These are phyloP conservation scores for Hyaloscypha variabilis DNA, from an alignment of 495 filamentous ascomycete species.

Conservation along the genomic window DNA sequence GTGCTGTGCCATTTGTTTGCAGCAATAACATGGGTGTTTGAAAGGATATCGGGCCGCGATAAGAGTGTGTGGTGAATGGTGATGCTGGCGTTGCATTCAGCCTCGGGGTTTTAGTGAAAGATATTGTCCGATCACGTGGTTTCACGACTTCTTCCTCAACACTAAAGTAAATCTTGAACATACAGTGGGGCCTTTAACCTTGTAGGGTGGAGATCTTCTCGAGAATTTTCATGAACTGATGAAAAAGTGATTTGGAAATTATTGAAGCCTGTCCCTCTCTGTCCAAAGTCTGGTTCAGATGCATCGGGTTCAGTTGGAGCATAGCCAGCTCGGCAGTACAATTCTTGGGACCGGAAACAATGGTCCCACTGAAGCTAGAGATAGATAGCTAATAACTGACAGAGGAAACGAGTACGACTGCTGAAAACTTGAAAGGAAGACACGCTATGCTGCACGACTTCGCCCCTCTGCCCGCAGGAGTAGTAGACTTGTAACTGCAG, in stretches of 20 bases:
- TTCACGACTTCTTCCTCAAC: neutral
- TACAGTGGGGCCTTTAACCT: neutral
- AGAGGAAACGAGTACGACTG: neutral
- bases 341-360: neutral
- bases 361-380: neutral
- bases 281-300: neutral
- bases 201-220: neutral
- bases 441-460: neutral
- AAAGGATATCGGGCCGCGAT: neutral
- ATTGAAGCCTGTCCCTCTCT: no score
- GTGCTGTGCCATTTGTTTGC: neutral
- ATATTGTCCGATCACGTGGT: neutral
- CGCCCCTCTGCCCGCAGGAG: no score
- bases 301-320: neutral
- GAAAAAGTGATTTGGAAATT: neutral
- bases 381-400: neutral
- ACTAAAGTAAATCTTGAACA: neutral
- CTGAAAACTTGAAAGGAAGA: neutral
- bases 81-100: neutral
- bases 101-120: neutral
- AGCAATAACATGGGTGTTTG: neutral
- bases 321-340: neutral
- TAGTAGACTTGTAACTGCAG: neutral
- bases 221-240: neutral
- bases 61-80: neutral